phyloP scores from a whole-genome alignment of 345 rosid genomes.

The Gossypium raimondii region DNA sequence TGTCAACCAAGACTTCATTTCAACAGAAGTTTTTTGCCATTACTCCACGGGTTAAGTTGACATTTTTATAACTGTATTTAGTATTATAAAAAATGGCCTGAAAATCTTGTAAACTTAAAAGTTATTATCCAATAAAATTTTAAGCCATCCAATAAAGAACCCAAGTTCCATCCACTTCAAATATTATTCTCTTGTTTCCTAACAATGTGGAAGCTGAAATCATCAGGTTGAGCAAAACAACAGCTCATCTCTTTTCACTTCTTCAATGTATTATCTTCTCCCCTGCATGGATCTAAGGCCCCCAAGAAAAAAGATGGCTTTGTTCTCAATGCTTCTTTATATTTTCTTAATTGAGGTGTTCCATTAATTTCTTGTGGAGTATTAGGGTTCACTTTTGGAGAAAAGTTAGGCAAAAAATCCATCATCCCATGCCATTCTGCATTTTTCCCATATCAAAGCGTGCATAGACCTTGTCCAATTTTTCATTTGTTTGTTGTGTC shows the following conservation, averaged over 20 bases:
- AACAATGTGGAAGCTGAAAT: not conserved
- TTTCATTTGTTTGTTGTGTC: not conserved
- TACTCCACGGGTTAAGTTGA: too few relatives aligned
- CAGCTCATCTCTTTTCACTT: not conserved
- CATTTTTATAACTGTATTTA: not conserved
- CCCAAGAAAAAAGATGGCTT: not conserved
- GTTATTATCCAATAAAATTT: not conserved
- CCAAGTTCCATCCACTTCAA: not conserved
- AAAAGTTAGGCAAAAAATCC: not conserved
- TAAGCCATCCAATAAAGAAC: not conserved
- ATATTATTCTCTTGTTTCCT: not conserved
- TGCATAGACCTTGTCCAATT: not conserved
- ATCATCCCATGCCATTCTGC: not conserved
- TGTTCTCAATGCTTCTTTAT: not conserved
- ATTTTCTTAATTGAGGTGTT: not conserved
- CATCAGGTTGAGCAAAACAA: not conserved
- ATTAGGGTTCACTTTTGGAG: not conserved
- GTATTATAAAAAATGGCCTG: not conserved
- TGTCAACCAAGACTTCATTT: too few relatives aligned
- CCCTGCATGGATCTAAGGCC: not conserved
- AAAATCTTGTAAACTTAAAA: not conserved
- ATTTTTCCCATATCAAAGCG: not conserved
- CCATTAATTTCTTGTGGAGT: not conserved
- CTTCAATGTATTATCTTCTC: not conserved
- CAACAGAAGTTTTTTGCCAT: too few relatives aligned